phyloP scores from a whole-genome alignment of 2,329 filamentous ascomycete species.

The Phialocephala subalpina region DNA sequence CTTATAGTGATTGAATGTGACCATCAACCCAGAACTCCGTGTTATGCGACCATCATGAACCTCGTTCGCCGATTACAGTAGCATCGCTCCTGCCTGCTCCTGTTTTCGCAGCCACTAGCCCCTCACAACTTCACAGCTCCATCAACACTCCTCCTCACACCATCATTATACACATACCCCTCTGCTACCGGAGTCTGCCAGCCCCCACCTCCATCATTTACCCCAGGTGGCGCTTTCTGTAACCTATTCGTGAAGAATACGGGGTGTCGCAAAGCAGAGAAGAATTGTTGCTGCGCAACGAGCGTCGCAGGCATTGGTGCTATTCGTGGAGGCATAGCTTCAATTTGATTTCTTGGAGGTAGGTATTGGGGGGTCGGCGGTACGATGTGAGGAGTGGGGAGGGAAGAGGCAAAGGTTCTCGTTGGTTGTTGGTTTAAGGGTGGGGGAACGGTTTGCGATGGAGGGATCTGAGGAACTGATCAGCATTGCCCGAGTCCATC shows the following conservation, averaged over 20 bases:
- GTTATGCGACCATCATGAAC: slow-evolving; percentile 1
- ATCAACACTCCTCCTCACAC: slow-evolving; percentile 39
- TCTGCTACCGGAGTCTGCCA: slow-evolving; percentile 60
- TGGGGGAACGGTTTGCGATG: slow-evolving; percentile 16
- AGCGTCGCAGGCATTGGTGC: slow-evolving; percentile 27
- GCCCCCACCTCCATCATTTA: slow-evolving; percentile 34
- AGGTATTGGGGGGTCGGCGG: background rate
- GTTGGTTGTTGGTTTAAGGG: slow-evolving; percentile 33
- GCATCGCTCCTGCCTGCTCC: background rate
- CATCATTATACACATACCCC: slow-evolving; percentile 67
- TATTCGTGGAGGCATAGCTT: slow-evolving; percentile 54
- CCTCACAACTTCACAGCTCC: slow-evolving; percentile 40
- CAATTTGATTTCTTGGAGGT: slow-evolving; percentile 51
- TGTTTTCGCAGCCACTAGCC: background rate
- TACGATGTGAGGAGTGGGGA: slow-evolving; percentile 9
- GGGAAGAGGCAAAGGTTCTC: slow-evolving; percentile 11
- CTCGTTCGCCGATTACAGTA: background rate
- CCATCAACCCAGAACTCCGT: background rate
- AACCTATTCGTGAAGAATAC: slow-evolving; percentile 78
- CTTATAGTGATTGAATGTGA: background rate
- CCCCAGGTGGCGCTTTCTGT: slow-evolving; percentile 58
- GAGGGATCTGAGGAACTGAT: slow-evolving; percentile 16
- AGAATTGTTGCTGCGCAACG: slow-evolving; percentile 32
- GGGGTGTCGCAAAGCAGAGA: slow-evolving; percentile 70
- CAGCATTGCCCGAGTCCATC: background rate